Evolutionary conservation across 495 filamentous ascomycete species (phyloP).

Genomic region (Aspergillus mulundensis): DNA sequence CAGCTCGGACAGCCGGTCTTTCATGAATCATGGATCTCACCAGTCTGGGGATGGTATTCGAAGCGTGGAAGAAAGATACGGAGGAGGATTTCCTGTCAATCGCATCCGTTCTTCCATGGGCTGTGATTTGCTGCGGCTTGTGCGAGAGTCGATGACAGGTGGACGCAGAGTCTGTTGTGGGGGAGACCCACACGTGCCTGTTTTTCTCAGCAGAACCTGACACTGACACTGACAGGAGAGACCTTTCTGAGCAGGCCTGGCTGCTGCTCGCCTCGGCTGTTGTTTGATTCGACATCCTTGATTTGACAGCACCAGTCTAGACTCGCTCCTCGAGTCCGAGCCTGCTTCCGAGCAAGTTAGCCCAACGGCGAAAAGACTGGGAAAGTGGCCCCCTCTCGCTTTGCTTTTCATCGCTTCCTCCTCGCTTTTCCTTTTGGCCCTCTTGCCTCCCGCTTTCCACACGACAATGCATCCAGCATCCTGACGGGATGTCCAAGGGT

Average conservation of each 20-base stretch:
- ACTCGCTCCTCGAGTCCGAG: not conserved
- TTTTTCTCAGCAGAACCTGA: not conserved
- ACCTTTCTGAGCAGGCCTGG: not conserved
- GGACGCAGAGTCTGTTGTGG: not conserved
- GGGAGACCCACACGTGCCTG: not conserved
- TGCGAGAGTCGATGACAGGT: not conserved
- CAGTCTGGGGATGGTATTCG: not conserved
- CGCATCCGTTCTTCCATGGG: not conserved
- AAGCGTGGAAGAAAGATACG: too few relatives aligned
- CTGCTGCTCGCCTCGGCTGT: not conserved
- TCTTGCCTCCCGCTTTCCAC: not conserved
- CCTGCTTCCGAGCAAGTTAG: not conserved
- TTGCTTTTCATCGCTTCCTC: not conserved
- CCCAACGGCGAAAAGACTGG: not conserved
- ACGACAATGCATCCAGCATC: constrained; percentile 2
- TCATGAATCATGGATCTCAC: not conserved
- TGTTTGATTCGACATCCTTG: not conserved
- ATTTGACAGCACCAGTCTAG: not conserved
- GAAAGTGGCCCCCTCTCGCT: not conserved
- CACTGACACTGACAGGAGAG: not conserved
- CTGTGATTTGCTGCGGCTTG: not conserved
- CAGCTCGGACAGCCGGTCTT: not conserved
- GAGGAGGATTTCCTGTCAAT: not conserved
- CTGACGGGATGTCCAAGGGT: constrained; percentile 11
- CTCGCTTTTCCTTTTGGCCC: not conserved